phyloP scores from a whole-genome alignment of 164 flowering plant genomes.

The Dillenia suffruticosa region DNA sequence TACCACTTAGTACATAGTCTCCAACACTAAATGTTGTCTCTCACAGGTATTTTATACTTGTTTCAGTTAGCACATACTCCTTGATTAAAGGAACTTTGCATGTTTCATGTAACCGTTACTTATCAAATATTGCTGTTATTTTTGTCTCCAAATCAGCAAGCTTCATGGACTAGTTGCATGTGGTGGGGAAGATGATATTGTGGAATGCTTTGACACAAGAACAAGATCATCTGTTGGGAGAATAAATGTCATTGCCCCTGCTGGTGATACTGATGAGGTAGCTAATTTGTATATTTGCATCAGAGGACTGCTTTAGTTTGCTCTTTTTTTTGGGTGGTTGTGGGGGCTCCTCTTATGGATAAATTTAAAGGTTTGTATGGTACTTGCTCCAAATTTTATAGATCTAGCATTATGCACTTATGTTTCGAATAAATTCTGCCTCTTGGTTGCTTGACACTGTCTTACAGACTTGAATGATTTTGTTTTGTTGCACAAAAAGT shows the following conservation, averaged over 20 bases:
- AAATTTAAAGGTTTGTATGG: no score
- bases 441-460: no score
- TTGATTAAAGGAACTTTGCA: not conserved
- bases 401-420: no score
- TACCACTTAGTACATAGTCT: constrained; percentile 72
- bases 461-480: no score
- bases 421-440: no score
- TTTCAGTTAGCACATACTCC: not conserved
- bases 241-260: constrained; percentile 57
- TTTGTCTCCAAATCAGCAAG: constrained; percentile 41
- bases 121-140: constrained; percentile 3
- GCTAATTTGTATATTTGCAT: not conserved
- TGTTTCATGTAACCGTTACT: not conserved
- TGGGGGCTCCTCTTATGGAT: no score
- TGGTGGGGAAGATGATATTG: constrained; percentile 96
- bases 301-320: not conserved
- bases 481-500: no score
- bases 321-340: no score
- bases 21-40: constrained; percentile 85
- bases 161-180: constrained; percentile 89
- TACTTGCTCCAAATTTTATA: no score
- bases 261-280: constrained; percentile 79
- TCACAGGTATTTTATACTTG: constrained; percentile 45
- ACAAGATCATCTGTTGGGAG: constrained; percentile 77
- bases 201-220: constrained; percentile 95